These are phyloP conservation scores for Antrodiella citrinella DNA, from an alignment of 768 basidiomycete species.

Conservation along the genomic window DNA sequence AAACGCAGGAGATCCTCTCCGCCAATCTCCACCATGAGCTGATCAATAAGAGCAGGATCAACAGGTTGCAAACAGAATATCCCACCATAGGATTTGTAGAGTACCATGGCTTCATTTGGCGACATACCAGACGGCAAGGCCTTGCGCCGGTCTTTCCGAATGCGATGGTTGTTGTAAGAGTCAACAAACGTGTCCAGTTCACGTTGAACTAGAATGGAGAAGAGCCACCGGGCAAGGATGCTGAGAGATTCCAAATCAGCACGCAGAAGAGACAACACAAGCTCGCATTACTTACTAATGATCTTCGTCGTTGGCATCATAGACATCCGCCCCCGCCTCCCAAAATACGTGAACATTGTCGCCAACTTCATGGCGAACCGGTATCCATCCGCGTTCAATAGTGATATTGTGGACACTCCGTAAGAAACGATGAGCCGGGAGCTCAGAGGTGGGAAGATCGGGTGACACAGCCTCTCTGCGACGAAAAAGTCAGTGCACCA, in stretches of 20 bases:
- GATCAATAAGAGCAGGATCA: background rate
- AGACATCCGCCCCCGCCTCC: background rate
- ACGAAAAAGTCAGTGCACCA: background rate
- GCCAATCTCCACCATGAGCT: background rate
- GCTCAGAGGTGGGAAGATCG: constrained; percentile 8
- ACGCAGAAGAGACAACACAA: too few relatives aligned
- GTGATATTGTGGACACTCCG: constrained; percentile 27
- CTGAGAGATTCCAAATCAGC: background rate
- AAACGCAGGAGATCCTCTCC: background rate
- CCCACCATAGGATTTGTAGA: background rate
- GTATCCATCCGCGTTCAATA: constrained; percentile 29
- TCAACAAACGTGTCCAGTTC: background rate
- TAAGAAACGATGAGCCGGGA: constrained; percentile 26
- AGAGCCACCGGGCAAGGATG: background rate
- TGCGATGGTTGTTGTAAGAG: background rate
- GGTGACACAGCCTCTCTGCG: background rate
- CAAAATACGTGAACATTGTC: constrained; percentile 16
- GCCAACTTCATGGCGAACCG: constrained; percentile 23
- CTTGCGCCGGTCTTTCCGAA: background rate
- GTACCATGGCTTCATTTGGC: background rate
- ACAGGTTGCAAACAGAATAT: background rate
- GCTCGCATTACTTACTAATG: background rate
- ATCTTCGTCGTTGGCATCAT: background rate
- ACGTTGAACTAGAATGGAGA: background rate
- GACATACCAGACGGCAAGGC: background rate